Percentiles rank a stretch among this genome's conserved stretches.
phyloP scores from a whole-genome alignment of 306 rosid species.

The Trifolium dubium region DNA sequence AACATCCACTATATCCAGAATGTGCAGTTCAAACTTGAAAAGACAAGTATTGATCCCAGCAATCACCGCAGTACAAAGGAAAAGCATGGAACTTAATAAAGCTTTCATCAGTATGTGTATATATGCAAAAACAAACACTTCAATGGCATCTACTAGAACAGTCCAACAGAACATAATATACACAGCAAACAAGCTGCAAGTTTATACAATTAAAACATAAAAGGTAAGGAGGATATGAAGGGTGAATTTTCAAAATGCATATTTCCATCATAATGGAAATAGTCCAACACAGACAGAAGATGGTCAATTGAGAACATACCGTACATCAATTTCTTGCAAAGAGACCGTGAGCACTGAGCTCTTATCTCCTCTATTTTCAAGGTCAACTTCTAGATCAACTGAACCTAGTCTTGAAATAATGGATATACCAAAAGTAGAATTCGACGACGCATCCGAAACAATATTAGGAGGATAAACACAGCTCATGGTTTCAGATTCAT shows the following conservation, averaged over 20 bases:
- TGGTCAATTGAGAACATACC: constrained; percentile 52
- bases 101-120: not conserved
- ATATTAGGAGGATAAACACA: constrained; percentile 35
- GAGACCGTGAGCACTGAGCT: constrained; percentile 55
- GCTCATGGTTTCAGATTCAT: constrained; percentile 46
- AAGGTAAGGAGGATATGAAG: constrained; percentile 27
- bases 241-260: not conserved
- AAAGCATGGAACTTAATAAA: constrained; percentile 7
- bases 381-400: constrained; percentile 59
- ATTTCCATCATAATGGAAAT: constrained; percentile 8
- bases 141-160: constrained; percentile 18
- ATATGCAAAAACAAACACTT: not conserved
- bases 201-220: not conserved
- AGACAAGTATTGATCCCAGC: constrained; percentile 4
- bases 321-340: constrained; percentile 52
- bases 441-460: constrained; percentile 37
- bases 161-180: constrained; percentile 3
- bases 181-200: constrained; percentile 3
- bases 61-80: constrained; percentile 1
- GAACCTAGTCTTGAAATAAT: constrained; percentile 55
- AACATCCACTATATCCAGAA: not conserved
- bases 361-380: constrained; percentile 64
- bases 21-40: constrained; percentile 8
- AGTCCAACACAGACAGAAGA: constrained; percentile 22
- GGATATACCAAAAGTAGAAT: constrained; percentile 56